Conservation (phyloP, 257 asterid species). For the Solanum rostratum region DNA sequence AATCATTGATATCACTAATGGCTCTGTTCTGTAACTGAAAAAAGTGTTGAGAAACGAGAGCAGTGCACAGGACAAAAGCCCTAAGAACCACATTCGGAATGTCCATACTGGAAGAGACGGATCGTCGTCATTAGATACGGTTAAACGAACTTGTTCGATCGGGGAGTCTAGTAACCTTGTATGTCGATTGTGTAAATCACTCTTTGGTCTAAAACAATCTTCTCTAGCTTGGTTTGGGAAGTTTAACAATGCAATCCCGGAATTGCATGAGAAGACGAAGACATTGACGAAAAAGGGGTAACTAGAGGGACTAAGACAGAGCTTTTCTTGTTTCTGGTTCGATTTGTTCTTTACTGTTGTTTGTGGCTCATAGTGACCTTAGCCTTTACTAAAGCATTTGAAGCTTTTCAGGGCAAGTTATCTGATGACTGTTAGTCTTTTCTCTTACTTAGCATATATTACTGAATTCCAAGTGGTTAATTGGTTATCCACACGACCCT, state of each 20-base stretch:
- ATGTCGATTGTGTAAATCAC: too few relatives aligned
- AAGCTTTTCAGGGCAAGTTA: background rate
- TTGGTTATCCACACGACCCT: background rate
- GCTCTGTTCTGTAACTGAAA: conserved; percentile 40
- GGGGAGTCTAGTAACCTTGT: too few relatives aligned
- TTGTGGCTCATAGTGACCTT: background rate
- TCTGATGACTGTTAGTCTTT: background rate
- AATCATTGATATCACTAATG: conserved; percentile 31
- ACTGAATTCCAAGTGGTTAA: background rate
- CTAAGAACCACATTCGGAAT: conserved; percentile 59
- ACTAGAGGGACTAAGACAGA: background rate
- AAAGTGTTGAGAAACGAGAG: conserved; percentile 49
- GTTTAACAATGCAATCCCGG: too few relatives aligned
- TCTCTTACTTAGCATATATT: background rate
- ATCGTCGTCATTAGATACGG: conserved; percentile 40
- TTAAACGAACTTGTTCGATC: conserved; percentile 46
- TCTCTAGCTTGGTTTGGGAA: too few relatives aligned
- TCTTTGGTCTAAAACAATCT: too few relatives aligned
- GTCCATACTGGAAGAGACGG: conserved; percentile 60
- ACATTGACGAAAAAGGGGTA: too few relatives aligned
- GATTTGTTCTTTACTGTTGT: background rate
- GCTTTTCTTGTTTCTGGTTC: background rate
- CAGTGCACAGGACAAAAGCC: conserved; percentile 28
- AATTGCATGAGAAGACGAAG: too few relatives aligned
- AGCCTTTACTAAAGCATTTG: background rate